Conservation (phyloP, 2,329 filamentous ascomycete genomes). For the Diaporthe capsici region DNA sequence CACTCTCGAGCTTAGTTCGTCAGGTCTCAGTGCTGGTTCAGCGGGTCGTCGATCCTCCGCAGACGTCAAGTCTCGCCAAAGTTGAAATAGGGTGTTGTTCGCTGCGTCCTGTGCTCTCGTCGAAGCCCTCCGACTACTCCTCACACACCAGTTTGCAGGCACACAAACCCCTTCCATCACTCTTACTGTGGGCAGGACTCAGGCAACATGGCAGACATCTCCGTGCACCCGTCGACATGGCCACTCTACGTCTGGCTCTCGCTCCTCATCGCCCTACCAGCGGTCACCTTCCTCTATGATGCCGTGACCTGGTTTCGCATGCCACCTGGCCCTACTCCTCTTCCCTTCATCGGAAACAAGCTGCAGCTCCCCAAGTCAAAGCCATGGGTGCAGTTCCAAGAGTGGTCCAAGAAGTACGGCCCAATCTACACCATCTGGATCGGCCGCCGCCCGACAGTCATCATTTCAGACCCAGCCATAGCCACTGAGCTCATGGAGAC, state of each 20-base stretch:
- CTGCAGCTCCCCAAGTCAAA: constrained; percentile 46
- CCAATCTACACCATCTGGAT: constrained; percentile 64
- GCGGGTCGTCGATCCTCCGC: constrained; percentile 23
- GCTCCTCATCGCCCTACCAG: constrained; percentile 44
- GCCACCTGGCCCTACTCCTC: constrained; percentile 61
- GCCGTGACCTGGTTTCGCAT: constrained; percentile 53
- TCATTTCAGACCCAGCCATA: constrained; percentile 59
- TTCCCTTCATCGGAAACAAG: constrained; percentile 61
- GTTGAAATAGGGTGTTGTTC: neutral
- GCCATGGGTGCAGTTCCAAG: constrained; percentile 57
- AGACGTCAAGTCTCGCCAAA: neutral
- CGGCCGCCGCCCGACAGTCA: constrained; percentile 58
- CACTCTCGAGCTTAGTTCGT: constrained; percentile 2
- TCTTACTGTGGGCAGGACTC: neutral
- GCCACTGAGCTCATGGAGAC: constrained; percentile 61
- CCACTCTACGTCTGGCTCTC: constrained; percentile 44
- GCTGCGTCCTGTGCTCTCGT: neutral
- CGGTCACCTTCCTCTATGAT: constrained; percentile 50
- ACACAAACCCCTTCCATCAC: accelerated
- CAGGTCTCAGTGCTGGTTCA: constrained; percentile 1
- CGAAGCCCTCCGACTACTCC: no score
- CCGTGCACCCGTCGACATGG: constrained; percentile 41
- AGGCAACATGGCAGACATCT: constrained; percentile 24
- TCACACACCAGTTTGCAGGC: neutral
- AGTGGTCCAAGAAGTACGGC: constrained; percentile 60